These are phyloP conservation scores for Chaetomiaceae sp. DNA, from an alignment of 2,329 filamentous ascomycete genomes.

Conservation along the genomic window DNA sequence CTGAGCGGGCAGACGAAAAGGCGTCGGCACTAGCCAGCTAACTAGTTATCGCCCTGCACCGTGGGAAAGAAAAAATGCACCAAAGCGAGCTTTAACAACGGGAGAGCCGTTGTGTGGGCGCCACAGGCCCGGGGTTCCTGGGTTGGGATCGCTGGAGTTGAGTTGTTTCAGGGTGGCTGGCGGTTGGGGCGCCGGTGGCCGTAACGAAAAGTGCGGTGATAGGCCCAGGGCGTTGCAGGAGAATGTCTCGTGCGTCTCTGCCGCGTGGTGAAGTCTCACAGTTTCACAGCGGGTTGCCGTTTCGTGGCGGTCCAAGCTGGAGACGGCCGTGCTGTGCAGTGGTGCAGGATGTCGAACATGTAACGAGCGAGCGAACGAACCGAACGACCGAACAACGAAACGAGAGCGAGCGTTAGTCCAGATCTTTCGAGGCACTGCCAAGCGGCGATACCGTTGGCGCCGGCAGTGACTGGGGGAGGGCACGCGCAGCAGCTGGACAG, in stretches of 20 bases:
- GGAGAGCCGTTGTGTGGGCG: conserved; percentile 16
- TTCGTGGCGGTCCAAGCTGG: conserved; percentile 11
- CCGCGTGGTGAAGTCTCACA: conserved; percentile 20
- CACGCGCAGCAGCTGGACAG: conserved; percentile 5
- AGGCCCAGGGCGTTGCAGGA: conserved; percentile 20
- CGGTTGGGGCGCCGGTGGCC: conserved; percentile 18
- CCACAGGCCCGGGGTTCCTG: conserved; percentile 19
- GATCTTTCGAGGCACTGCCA: conserved; percentile 14
- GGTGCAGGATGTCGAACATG: background rate
- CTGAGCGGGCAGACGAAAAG: conserved; percentile 14
- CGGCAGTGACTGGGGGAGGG: background rate
- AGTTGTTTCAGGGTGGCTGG: conserved; percentile 23
- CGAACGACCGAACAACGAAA: conserved; percentile 8
- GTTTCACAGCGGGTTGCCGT: conserved; percentile 12
- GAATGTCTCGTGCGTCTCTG: conserved; percentile 14
- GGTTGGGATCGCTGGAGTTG: conserved; percentile 15
- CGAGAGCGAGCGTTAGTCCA: conserved; percentile 2
- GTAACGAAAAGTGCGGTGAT: conserved; percentile 19
- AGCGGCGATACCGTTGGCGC: conserved; percentile 15
- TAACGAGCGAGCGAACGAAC: conserved; percentile 10
- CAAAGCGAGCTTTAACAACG: conserved; percentile 23
- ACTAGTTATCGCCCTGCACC: too few relatives aligned
- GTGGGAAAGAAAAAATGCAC: conserved; percentile 4
- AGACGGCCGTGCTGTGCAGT: conserved; percentile 16
- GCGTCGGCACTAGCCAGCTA: too few relatives aligned